Evolutionary conservation across 2,329 filamentous ascomycete genomes (phyloP).

Genomic region (Trichocomaceae sp.): DNA sequence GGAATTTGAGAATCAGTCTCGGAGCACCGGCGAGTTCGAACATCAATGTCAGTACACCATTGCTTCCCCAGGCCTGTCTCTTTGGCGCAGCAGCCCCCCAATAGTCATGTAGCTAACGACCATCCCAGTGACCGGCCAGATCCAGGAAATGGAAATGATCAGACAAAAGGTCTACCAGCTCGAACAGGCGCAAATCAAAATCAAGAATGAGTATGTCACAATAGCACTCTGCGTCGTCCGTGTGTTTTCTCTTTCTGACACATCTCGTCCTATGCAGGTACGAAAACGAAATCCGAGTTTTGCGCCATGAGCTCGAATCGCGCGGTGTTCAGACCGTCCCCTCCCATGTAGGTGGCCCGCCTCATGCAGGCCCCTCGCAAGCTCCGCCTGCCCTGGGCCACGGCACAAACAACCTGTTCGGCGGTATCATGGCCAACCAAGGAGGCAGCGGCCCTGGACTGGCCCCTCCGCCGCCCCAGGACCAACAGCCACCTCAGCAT

Average conservation of each 20-base stretch:
- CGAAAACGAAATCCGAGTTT: conserved; percentile 78
- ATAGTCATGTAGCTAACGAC: conserved; percentile 18
- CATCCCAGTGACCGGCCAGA: conserved; percentile 70
- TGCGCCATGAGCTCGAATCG: conserved; percentile 80
- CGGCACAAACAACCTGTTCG: conserved; percentile 83
- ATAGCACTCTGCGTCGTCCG: neutral
- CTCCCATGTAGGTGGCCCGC: conserved; percentile 65
- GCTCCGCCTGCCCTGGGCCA: conserved; percentile 81
- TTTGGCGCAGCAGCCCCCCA: neutral
- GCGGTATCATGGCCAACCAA: conserved; percentile 88
- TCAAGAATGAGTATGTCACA: conserved; percentile 80
- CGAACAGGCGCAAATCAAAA: conserved; percentile 78
- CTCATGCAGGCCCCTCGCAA: conserved; percentile 74
- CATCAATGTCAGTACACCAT: conserved; percentile 70
- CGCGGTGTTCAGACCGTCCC: conserved; percentile 58
- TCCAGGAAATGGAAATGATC: conserved; percentile 92
- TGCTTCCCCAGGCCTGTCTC: conserved; percentile 4
- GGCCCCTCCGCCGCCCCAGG: conserved; percentile 65
- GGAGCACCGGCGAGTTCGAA: conserved; percentile 79
- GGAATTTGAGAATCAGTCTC: conserved; percentile 82
- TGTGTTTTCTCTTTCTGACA: neutral
- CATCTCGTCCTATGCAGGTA: conserved; percentile 54
- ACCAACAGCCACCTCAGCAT: conserved; percentile 55
- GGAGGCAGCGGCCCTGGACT: conserved; percentile 79
- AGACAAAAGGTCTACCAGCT: conserved; percentile 88